These are phyloP conservation scores for Hyaloperonospora brassicae DNA, from an alignment of 352 stramenopile genomes.

Conservation along the genomic window DNA sequence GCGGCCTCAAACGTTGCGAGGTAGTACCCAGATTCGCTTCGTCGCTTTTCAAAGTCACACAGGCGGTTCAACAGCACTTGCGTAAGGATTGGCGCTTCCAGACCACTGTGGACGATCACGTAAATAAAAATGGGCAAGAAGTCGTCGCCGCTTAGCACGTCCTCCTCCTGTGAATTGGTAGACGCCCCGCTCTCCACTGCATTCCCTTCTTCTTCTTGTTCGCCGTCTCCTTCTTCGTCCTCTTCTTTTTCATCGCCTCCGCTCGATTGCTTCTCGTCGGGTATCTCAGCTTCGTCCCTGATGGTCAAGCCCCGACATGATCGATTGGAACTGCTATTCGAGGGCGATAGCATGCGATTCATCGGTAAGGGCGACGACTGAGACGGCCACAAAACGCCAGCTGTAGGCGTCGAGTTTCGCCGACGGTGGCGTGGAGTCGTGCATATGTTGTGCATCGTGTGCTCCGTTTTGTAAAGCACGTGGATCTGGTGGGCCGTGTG, in stretches of 20 bases:
- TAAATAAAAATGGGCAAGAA: constrained; percentile 87
- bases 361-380: constrained; percentile 10
- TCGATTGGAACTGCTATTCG: constrained; percentile 21
- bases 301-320: constrained; percentile 22
- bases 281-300: constrained; percentile 20
- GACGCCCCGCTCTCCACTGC: constrained; percentile 7
- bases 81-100: constrained; percentile 68
- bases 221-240: neutral
- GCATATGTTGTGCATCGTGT: constrained; percentile 35
- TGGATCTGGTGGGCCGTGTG: constrained; percentile 67
- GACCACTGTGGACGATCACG: constrained; percentile 77
- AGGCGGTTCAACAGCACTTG: constrained; percentile 78
- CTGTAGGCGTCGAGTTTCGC: constrained; percentile 37
- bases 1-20: constrained; percentile 77
- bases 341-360: constrained; percentile 21
- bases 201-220: constrained; percentile 4
- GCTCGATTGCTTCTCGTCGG: constrained; percentile 6
- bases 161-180: constrained; percentile 33
- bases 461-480: constrained; percentile 55
- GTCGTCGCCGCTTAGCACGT: constrained; percentile 77
- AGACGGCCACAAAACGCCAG: constrained; percentile 16
- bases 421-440: constrained; percentile 25
- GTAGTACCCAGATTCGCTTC: constrained; percentile 84
- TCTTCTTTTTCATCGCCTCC: constrained; percentile 6
- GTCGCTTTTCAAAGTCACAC: constrained; percentile 77